phyloP scores from a whole-genome alignment of 2,329 filamentous ascomycete genomes.

The Diaporthe sp. region DNA sequence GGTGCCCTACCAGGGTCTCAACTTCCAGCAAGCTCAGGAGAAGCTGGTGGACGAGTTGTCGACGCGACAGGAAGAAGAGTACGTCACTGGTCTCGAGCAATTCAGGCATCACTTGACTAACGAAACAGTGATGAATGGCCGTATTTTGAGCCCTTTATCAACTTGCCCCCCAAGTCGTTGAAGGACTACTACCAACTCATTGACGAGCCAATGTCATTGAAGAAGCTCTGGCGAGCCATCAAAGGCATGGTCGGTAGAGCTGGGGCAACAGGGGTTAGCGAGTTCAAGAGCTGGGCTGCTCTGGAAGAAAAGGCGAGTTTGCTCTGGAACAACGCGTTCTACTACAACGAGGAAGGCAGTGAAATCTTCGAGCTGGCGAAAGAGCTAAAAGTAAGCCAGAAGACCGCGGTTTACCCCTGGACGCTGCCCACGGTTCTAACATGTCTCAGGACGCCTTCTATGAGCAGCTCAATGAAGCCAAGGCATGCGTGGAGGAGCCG shows the following conservation, averaged over 20 bases:
- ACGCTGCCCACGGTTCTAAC: conserved; percentile 32
- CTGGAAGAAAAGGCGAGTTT: conserved; percentile 84
- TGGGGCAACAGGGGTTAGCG: conserved; percentile 69
- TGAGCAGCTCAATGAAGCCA: conserved; percentile 76
- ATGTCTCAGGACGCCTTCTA: conserved; percentile 72
- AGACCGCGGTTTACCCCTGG: neutral
- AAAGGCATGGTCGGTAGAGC: conserved; percentile 77
- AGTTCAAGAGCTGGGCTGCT: conserved; percentile 84
- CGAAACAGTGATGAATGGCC: conserved; percentile 71
- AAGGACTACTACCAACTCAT: conserved; percentile 92
- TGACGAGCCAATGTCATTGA: conserved; percentile 81
- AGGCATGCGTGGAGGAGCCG: conserved; percentile 77
- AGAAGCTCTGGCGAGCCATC: conserved; percentile 80
- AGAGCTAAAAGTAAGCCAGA: conserved; percentile 75
- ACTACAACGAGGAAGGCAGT: conserved; percentile 93
- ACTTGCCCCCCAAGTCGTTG: conserved; percentile 78
- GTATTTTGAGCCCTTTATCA: conserved; percentile 79
- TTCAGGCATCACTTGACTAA: conserved; percentile 37
- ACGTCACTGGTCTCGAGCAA: conserved; percentile 37
- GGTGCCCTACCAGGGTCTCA: conserved; percentile 75
- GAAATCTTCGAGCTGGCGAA: conserved; percentile 82
- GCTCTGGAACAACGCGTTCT: conserved; percentile 88
- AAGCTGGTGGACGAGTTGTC: conserved; percentile 83
- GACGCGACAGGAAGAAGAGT: conserved; percentile 74
- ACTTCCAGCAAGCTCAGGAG: conserved; percentile 87